Conservation (phyloP, 352 stramenopile genomes). For the Phytophthora uliginosa region DNA sequence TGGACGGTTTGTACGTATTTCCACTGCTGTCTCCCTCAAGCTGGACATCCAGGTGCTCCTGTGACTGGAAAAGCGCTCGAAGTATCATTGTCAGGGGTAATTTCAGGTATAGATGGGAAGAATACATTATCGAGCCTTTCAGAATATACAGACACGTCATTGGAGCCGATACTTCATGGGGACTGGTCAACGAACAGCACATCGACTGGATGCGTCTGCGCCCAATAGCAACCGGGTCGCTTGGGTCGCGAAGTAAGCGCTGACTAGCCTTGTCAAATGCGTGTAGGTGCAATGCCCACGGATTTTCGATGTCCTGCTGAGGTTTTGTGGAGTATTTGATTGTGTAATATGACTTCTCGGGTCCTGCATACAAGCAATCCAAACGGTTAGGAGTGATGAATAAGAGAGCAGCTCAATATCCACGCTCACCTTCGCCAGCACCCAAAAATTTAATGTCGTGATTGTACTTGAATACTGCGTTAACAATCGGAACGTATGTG, state of each 20-base stretch:
- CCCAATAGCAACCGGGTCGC: background rate
- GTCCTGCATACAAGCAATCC: background rate
- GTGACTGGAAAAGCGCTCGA: background rate
- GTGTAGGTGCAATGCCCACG: background rate
- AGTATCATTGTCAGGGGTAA: background rate
- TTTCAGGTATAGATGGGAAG: background rate
- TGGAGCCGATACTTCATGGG: background rate
- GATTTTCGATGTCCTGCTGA: background rate
- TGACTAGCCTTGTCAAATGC: background rate
- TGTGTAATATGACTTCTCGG: background rate
- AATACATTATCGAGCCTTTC: background rate
- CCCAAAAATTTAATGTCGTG: background rate
- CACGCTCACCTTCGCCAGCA: background rate
- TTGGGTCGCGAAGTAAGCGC: background rate
- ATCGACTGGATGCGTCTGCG: background rate
- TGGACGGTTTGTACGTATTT: background rate
- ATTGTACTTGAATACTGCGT: background rate
- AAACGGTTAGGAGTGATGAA: too few relatives aligned
- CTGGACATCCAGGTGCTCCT: background rate
- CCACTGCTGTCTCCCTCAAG: background rate
- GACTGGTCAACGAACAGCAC: background rate
- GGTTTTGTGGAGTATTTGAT: background rate
- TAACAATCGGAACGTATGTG: background rate
- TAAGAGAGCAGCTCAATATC: background rate
- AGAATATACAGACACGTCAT: background rate